phyloP scores from a whole-genome alignment of 2,329 filamentous ascomycete genomes.

The Monosporascus sp. region DNA sequence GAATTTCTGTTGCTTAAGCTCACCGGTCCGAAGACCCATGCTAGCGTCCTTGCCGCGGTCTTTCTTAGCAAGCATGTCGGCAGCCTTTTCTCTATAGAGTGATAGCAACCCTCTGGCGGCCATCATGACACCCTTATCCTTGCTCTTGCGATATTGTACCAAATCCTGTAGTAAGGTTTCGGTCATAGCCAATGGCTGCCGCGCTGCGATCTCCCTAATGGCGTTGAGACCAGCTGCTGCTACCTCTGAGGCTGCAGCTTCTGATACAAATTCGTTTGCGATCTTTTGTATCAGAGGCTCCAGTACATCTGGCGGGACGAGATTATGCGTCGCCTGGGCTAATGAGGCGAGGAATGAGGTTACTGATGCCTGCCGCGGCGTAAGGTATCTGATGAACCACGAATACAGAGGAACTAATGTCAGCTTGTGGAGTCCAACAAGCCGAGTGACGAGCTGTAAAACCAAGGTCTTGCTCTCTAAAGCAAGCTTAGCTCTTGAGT shows the following conservation, averaged over 20 bases:
- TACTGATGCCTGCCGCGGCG: constrained; percentile 80
- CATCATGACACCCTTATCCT: constrained; percentile 99
- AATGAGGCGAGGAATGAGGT: constrained; percentile 90
- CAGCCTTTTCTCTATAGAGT: constrained; percentile 85
- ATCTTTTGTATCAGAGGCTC: constrained; percentile 93
- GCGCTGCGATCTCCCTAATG: constrained; percentile 87
- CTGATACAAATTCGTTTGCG: constrained; percentile 96
- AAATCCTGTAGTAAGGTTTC: constrained; percentile 94
- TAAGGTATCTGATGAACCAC: constrained; percentile 91
- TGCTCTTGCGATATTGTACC: constrained; percentile 92
- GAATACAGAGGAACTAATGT: constrained; percentile 89
- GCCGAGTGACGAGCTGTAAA: constrained; percentile 80
- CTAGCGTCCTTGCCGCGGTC: constrained; percentile 89
- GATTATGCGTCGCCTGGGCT: constrained; percentile 83
- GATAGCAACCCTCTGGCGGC: constrained; percentile 88
- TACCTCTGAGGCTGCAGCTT: constrained; percentile 86
- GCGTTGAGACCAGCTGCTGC: constrained; percentile 88
- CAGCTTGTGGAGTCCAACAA: constrained; percentile 89
- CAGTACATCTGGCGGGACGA: constrained; percentile 87
- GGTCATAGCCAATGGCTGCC: constrained; percentile 93
- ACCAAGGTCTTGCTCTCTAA: constrained; percentile 88
- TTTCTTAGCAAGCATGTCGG: constrained; percentile 81
- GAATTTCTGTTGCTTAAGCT: constrained; percentile 71
- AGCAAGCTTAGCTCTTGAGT: constrained; percentile 75
- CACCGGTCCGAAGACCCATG: constrained; percentile 72